A percentile compares a stretch with the other conserved stretches of the same genome.
These are phyloP conservation scores for Fusarium lyarnte DNA, from an alignment of 2,329 filamentous ascomycete species.

Conservation along the genomic window DNA sequence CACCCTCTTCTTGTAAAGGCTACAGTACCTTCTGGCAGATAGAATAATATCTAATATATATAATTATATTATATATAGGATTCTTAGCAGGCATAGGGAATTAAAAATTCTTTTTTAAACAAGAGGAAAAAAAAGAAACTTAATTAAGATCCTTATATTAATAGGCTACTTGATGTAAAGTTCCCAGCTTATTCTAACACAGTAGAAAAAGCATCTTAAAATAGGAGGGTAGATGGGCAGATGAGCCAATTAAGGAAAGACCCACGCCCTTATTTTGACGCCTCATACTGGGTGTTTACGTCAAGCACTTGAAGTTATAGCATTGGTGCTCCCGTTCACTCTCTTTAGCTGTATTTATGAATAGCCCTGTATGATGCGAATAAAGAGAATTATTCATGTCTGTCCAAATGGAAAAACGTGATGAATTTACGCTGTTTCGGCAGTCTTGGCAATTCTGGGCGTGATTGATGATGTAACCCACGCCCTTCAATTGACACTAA, in stretches of 20 bases:
- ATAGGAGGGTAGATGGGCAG: not conserved
- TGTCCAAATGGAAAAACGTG: too few relatives aligned
- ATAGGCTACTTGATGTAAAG: too few relatives aligned
- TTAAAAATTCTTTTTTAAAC: too few relatives aligned
- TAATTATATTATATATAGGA: too few relatives aligned
- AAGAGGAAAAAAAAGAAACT: too few relatives aligned
- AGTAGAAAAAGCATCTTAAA: too few relatives aligned
- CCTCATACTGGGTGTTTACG: not conserved
- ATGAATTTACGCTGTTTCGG: accelerated
- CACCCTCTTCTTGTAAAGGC: too few relatives aligned
- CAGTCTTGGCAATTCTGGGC: not conserved
- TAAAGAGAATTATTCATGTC: accelerated
- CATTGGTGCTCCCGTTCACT: not conserved
- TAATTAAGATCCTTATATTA: too few relatives aligned
- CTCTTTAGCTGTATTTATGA: not conserved
- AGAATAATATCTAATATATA: too few relatives aligned
- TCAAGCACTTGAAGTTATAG: not conserved
- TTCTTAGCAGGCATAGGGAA: too few relatives aligned
- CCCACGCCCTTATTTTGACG: slow-evolving; percentile 8
- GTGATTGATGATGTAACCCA: slow-evolving; percentile 6
- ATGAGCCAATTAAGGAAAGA: not conserved
- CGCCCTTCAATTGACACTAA: slow-evolving; percentile 26
- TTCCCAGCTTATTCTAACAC: too few relatives aligned
- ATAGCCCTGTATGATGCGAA: accelerated
- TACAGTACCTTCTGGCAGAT: too few relatives aligned